Base-by-base conservation (phyloP, 331 rosid genomes). In the Phaseolus coccineus region DNA sequence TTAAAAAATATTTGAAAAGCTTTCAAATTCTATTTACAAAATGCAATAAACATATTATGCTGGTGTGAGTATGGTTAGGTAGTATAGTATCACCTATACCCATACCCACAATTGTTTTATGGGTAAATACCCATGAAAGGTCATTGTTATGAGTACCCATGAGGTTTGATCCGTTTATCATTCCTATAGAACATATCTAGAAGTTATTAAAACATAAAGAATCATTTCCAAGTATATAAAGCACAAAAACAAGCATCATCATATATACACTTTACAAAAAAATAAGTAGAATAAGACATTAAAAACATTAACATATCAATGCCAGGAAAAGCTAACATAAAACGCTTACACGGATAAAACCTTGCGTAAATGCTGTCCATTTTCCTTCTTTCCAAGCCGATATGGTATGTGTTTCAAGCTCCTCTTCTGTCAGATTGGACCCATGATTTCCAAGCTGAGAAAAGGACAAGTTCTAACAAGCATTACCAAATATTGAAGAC, bases 341-440 rank as follows among this genome's bases (percentile, higher is more conserved):
- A 84, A 77, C 42, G 83, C 98, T 93, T 82, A 96, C 99, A 80
- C 89, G 90, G 80, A 93, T 71, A 53, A 96, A 89, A 76, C 63
- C 87, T 84, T 94, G 88, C 3, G 93, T 77, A 79, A 84, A 73
- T 40, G 83, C 78, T 80, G 93, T 85, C 83, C 98, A 88, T 78
- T 96, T 96, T 79, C 93, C 98, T 78, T 89, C 97, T 87, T 96
- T 96, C 98, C 99, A 96, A 78, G 99, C 98, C 27, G 98, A 87
- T 87, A 96, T 90, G n/a, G 97, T 90, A 85, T 96, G 99, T 47
- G 99, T 93, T 88, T 96, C 99, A 80, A 96, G 99, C 87, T 96
- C 99, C 83, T 96, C 98, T 80, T 96, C 97, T 5, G 99, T 93
- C 77, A 96, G 89, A 87, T 91, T 96, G 71, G 99, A 93, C 35